phyloP scores from a whole-genome alignment of 345 rosid species.

The Salix exigua region DNA sequence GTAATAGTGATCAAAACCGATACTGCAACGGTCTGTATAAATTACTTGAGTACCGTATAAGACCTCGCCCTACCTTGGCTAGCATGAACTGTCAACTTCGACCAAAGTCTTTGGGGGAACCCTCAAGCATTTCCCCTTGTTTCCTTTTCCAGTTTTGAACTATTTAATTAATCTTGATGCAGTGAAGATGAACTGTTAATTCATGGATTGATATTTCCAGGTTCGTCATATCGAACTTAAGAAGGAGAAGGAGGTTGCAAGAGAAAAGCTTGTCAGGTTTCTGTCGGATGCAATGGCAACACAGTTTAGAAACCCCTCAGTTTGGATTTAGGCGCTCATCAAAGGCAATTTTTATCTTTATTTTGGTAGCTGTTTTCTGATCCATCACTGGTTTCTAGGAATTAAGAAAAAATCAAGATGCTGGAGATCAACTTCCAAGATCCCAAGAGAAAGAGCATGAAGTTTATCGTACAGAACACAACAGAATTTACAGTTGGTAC shows the following conservation, averaged over 20 bases:
- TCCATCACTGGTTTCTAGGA: neutral
- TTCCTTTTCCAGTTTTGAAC: neutral
- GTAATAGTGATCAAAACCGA: conserved; percentile 29
- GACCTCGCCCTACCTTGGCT: neutral
- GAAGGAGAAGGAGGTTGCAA: conserved; percentile 70
- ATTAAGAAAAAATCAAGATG: neutral
- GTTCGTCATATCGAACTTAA: conserved; percentile 81
- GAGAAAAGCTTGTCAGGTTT: conserved; percentile 63
- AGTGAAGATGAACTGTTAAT: neutral
- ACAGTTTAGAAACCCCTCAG: conserved; percentile 65
- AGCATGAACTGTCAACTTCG: neutral
- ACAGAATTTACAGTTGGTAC: neutral
- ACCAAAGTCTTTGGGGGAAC: neutral
- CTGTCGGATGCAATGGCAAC: conserved; percentile 61
- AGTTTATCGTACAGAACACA: neutral
- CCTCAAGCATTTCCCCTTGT: neutral
- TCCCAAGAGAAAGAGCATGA: neutral
- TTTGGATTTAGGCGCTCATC: conserved; percentile 53
- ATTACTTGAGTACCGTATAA: neutral
- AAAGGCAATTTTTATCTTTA: neutral
- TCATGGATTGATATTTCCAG: conserved; percentile 29
- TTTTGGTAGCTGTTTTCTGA: neutral
- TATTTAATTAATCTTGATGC: neutral
- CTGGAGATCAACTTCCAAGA: neutral
- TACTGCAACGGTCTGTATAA: no score